Evolutionary conservation across 768 basidiomycete species (phyloP).

Genomic region (Leccinum imitatum): DNA sequence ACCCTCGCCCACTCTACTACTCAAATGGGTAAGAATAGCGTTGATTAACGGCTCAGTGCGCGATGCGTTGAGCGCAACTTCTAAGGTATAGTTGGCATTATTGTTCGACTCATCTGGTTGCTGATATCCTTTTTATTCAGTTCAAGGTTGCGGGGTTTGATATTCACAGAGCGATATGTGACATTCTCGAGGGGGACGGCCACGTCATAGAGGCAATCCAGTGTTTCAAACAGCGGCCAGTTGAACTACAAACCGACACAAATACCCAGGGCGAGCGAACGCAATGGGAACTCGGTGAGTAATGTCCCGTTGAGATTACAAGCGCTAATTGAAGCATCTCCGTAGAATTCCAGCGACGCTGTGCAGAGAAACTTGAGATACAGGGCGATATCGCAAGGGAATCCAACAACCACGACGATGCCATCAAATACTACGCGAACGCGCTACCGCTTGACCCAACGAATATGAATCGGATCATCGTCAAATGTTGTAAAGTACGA

Average conservation of each 20-base stretch:
- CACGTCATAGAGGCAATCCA: neutral
- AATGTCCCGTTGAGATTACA: neutral
- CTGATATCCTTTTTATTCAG: neutral
- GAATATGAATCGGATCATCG: neutral
- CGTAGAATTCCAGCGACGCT: neutral
- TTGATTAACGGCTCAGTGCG: neutral
- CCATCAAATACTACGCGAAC: neutral
- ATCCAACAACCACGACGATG: neutral
- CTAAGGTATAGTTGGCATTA: neutral
- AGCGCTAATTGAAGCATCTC: neutral
- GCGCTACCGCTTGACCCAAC: neutral
- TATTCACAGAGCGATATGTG: neutral
- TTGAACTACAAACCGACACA: neutral
- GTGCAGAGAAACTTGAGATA: neutral
- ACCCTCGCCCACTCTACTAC: neutral
- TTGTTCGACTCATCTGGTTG: neutral
- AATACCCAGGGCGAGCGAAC: neutral
- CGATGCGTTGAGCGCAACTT: neutral
- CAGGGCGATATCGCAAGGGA: neutral
- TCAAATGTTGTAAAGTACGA: neutral
- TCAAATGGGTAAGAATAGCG: neutral
- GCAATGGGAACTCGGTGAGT: conserved; percentile 2
- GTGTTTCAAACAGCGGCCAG: conserved; percentile 1
- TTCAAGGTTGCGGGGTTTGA: conserved; percentile 2
- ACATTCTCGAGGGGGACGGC: neutral